Percentiles rank a stretch among this genome's conserved stretches.
Conservation (phyloP, 2,329 filamentous ascomycete species). For the Lasiodiplodia theobromae region DNA sequence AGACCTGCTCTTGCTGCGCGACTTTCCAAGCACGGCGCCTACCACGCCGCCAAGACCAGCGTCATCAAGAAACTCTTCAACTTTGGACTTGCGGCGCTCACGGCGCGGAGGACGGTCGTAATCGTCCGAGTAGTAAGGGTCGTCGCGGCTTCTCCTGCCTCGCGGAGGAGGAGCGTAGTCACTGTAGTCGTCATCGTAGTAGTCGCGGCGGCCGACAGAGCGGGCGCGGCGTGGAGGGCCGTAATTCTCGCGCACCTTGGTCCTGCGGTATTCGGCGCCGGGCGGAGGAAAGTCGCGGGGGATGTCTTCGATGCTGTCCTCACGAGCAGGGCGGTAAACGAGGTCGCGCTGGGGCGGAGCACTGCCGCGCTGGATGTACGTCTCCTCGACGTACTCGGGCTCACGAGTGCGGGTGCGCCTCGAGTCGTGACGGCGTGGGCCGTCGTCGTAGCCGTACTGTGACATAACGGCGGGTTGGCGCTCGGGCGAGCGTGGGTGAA, state of each 20-base stretch:
- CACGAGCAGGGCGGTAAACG: slow-evolving; percentile 63
- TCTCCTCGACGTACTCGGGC: slow-evolving; percentile 59
- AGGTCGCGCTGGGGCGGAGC: slow-evolving; percentile 55
- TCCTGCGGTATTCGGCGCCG: slow-evolving; percentile 55
- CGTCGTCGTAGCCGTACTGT: slow-evolving; percentile 58
- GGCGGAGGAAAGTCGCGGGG: slow-evolving; percentile 83
- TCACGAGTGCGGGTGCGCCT: slow-evolving; percentile 54
- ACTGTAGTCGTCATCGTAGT: slow-evolving; percentile 69
- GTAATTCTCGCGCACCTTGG: slow-evolving; percentile 57
- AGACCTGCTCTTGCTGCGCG: slow-evolving; percentile 67
- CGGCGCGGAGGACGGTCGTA: slow-evolving; percentile 50
- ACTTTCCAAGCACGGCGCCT: slow-evolving; percentile 58
- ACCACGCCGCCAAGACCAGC: slow-evolving; percentile 65
- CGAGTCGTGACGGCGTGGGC: slow-evolving; percentile 49
- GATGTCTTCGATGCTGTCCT: slow-evolving; percentile 86
- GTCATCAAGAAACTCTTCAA: slow-evolving; percentile 67
- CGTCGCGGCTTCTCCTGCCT: slow-evolving; percentile 56
- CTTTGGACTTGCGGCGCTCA: slow-evolving; percentile 62
- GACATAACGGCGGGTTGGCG: slow-evolving; percentile 48
- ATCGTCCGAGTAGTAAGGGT: slow-evolving; percentile 54
- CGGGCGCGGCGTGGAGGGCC: slow-evolving; percentile 64
- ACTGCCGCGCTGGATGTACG: slow-evolving; percentile 55
- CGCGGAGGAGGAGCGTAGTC: slow-evolving; percentile 51
- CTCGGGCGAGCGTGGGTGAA: slow-evolving; percentile 9
- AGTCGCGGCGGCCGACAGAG: slow-evolving; percentile 66